A percentile compares a stretch with the other conserved stretches of the same genome.
Conservation (phyloP, 2,329 filamentous ascomycete species). For the Beauveria sp. region DNA sequence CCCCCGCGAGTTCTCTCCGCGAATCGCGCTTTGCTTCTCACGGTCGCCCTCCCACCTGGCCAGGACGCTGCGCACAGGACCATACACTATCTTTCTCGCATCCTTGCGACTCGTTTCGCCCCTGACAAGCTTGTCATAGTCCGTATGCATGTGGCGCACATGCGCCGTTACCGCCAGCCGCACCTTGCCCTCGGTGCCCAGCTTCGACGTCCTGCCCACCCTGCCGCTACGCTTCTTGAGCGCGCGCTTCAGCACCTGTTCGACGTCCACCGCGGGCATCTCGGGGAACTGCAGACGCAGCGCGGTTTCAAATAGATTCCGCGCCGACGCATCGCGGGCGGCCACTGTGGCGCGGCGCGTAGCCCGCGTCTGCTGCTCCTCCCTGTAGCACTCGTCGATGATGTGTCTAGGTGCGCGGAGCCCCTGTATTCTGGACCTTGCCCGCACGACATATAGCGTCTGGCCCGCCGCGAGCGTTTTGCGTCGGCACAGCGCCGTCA, state of each 20-base stretch:
- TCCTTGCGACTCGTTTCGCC: neutral
- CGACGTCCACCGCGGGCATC: slow-evolving; percentile 28
- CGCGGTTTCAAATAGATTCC: slow-evolving; percentile 25
- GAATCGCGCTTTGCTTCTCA: slow-evolving; percentile 11
- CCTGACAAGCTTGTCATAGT: slow-evolving; percentile 35
- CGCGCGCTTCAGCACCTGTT: slow-evolving; percentile 31
- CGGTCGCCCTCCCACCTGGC: neutral
- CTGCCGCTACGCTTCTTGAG: slow-evolving; percentile 38
- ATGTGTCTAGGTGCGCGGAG: slow-evolving; percentile 32
- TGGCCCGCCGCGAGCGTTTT: slow-evolving; percentile 25
- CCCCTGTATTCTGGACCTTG: slow-evolving; percentile 22
- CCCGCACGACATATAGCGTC: slow-evolving; percentile 30
- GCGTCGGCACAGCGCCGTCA: slow-evolving; percentile 33
- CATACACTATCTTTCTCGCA: slow-evolving; percentile 11
- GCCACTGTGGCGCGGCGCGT: slow-evolving; percentile 25
- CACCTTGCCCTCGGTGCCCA: slow-evolving; percentile 32
- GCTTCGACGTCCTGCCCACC: slow-evolving; percentile 36
- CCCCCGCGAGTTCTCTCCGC: neutral
- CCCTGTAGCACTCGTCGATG: slow-evolving; percentile 19
- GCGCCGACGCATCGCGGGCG: slow-evolving; percentile 26
- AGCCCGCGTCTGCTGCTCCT: slow-evolving; percentile 24
- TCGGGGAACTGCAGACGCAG: slow-evolving; percentile 32
- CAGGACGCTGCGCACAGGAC: slow-evolving; percentile 10
- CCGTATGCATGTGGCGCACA: slow-evolving; percentile 39
- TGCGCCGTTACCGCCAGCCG: slow-evolving; percentile 41